Base-by-base conservation (phyloP, 768 basidiomycete genomes). In the Sporobolomyces phaffii region DNA sequence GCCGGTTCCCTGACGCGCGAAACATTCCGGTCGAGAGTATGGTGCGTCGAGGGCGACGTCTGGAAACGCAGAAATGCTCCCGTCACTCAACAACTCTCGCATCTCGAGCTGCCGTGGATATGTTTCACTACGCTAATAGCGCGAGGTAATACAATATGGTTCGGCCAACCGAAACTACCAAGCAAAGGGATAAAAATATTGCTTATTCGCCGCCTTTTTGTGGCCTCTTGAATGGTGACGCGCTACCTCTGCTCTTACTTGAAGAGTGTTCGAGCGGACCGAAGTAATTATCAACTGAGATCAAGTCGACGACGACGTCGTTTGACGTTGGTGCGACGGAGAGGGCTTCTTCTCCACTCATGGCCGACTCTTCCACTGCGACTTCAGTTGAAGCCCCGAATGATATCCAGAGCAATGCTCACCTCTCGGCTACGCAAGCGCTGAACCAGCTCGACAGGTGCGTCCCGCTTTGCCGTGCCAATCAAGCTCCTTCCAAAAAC, bases 381-480 rank as follows among this genome's bases (percentile, higher is more conserved):
- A 49, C 34, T 28, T 49, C 36, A 31, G 56, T 45, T 11, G 63
- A 64, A 36, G 36, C 10, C 26, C 18, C 28, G 24, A 41, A 31
- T 3, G 43, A 14, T 22, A 43, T 18, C 4, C 40, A 33, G 33
- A 52, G 41, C 57, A 51, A 44, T 48, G 62, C 52, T 22, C 34
- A 49, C 11, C 64, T 65, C 26, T 48, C 26, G 36, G 59, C 65
- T 29, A 29, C 18, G 10, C 38, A 60, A 29, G 65, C 65, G 0
- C 41, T 66, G 31, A 54, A 56, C 38, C 45, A 41, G 44, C 65
- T 66, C 65, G 65, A 66, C n/a, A 54, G 59, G 65, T 66, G 41
- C 41, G 64, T 54, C 10, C 17, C n/a, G 31, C 1, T 28, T 24
- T 11, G 14, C 15, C 17, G 9, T 41, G 1, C 51, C 17, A 24